These are phyloP conservation scores for Globisporangium recalcitrans DNA, from an alignment of 352 stramenopile species.

Conservation along the genomic window DNA sequence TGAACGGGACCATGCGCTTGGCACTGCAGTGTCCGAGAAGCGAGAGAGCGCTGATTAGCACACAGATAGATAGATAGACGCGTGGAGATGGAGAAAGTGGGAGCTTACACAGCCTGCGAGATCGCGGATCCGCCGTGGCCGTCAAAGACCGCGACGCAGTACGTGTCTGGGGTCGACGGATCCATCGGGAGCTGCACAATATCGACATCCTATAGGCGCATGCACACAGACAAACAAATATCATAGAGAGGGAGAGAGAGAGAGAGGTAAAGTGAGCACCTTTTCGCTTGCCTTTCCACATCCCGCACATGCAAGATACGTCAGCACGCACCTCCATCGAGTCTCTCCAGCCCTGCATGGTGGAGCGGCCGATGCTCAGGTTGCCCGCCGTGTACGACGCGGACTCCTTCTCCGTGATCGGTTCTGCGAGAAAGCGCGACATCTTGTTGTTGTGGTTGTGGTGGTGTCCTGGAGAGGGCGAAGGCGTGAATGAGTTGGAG, in stretches of 20 bases:
- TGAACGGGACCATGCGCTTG: conserved; percentile 56
- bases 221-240: neutral
- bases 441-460: conserved; percentile 26
- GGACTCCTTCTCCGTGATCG: conserved; percentile 71
- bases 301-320: neutral
- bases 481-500: neutral
- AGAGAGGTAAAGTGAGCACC: neutral
- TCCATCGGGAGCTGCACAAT: conserved; percentile 70
- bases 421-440: conserved; percentile 83
- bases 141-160: conserved; percentile 80
- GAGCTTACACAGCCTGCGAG: conserved; percentile 60
- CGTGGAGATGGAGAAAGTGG: neutral
- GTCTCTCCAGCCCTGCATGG: conserved; percentile 85
- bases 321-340: conserved; percentile 76
- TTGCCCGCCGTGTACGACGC: conserved; percentile 31
- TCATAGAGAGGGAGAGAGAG: neutral
- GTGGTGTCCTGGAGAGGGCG: neutral
- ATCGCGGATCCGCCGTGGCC: conserved; percentile 69
- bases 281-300: neutral
- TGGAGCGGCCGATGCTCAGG: conserved; percentile 58
- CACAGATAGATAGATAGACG: neutral
- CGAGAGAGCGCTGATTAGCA: neutral
- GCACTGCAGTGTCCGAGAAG: conserved; percentile 30
- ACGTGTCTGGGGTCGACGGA: conserved; percentile 40
- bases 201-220: conserved; percentile 49